phyloP scores from a whole-genome alignment of 2,329 filamentous ascomycete species.

The Cladophialophora psammophila region DNA sequence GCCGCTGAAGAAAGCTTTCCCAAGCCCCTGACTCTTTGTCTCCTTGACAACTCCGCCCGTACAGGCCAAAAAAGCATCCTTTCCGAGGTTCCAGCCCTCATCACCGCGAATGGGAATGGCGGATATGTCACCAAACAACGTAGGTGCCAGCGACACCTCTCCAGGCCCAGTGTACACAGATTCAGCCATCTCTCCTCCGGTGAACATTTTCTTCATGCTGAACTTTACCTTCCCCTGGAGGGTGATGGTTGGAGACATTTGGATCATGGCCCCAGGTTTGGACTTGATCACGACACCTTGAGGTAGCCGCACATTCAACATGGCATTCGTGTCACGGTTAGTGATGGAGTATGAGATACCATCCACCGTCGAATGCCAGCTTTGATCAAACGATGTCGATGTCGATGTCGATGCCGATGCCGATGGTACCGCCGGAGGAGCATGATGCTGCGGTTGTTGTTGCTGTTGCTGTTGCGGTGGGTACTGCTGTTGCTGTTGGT shows the following conservation, averaged over 20 bases:
- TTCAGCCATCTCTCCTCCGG: conserved; percentile 31
- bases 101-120: conserved; percentile 30
- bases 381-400: not conserved
- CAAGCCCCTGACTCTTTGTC: conserved; percentile 32
- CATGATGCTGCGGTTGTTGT: conserved; percentile 12
- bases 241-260: conserved; percentile 31
- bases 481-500: conserved; percentile 10
- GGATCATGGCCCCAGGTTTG: conserved; percentile 34
- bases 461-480: conserved; percentile 3
- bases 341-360: conserved; percentile 32
- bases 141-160: conserved; percentile 30
- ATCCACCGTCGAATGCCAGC: conserved; percentile 19
- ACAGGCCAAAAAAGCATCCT: conserved; percentile 33
- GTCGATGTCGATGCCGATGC: not conserved
- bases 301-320: conserved; percentile 28
- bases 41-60: conserved; percentile 31
- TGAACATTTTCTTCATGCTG: conserved; percentile 37
- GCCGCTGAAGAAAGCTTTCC: conserved; percentile 37
- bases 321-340: conserved; percentile 34
- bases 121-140: conserved; percentile 32
- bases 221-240: conserved; percentile 34
- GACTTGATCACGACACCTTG: conserved; percentile 28
- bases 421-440: conserved; percentile 8
- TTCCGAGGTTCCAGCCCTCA: conserved; percentile 31
- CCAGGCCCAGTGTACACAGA: conserved; percentile 30